phyloP scores from a whole-genome alignment of 106 monocot genomes.

The Alisma plantagoaquatica region DNA sequence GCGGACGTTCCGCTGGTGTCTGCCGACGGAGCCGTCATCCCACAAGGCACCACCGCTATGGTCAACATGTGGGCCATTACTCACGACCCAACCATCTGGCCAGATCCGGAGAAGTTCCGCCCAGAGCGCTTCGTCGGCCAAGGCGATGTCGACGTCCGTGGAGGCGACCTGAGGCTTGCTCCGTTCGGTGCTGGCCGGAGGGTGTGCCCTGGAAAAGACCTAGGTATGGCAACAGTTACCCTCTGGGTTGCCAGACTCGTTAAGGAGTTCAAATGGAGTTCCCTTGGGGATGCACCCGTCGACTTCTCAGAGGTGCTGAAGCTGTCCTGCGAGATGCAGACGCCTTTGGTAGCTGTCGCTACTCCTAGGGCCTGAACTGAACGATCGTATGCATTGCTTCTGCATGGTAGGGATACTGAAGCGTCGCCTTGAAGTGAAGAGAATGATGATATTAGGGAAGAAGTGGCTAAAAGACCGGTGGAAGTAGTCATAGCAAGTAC shows the following conservation, averaged over 20 bases:
- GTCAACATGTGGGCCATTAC: constrained; percentile 30
- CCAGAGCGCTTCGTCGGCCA: constrained; percentile 15
- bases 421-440: too few relatives aligned
- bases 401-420: too few relatives aligned
- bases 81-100: constrained; percentile 21
- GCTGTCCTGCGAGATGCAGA: constrained; percentile 33
- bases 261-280: constrained; percentile 15
- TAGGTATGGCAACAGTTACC: constrained; percentile 17
- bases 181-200: constrained; percentile 29
- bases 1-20: constrained; percentile 13
- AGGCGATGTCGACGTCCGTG: constrained; percentile 12
- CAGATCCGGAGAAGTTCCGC: constrained; percentile 4
- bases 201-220: constrained; percentile 30
- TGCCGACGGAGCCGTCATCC: constrained; percentile 20
- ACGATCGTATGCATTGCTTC: too few relatives aligned
- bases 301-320: constrained; percentile 26
- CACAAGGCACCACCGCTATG: constrained; percentile 18
- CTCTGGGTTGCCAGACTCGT: constrained; percentile 28
- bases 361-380: too few relatives aligned
- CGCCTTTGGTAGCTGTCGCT: constrained; percentile 11
- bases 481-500: too few relatives aligned
- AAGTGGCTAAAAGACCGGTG: too few relatives aligned
- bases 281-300: constrained; percentile 5
- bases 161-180: constrained; percentile 19
- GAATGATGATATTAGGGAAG: too few relatives aligned